Evolutionary conservation across 176 grass and related monocot genomes (phyloP).

Genomic region (Zizania latifolia): DNA sequence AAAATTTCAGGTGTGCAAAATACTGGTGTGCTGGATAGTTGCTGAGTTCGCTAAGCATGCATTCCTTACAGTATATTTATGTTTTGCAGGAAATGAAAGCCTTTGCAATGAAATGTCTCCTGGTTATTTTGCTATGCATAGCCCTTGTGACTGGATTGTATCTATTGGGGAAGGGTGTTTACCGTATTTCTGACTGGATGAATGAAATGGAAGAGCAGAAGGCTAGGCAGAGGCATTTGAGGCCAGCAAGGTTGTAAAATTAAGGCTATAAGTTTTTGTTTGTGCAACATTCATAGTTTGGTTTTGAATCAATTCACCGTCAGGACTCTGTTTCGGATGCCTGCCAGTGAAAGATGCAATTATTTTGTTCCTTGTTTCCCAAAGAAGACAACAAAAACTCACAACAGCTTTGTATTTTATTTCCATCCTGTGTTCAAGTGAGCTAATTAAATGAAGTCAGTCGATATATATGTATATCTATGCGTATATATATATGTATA

Average conservation of each 20-base stretch:
- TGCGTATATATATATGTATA: no score
- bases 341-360: neutral
- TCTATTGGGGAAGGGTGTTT: slow-evolving; percentile 47
- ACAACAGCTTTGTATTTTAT: neutral
- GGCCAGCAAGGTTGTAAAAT: slow-evolving; percentile 30
- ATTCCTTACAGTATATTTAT: slow-evolving; percentile 1
- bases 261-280: neutral
- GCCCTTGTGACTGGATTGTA: slow-evolving; percentile 17
- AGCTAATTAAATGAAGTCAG: slow-evolving; percentile 4
- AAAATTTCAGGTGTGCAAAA: slow-evolving; percentile 59
- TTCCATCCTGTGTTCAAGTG: neutral
- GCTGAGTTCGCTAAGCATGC: neutral
- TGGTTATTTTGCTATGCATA: slow-evolving; percentile 40
- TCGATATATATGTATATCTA: no score
- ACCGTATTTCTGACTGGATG: slow-evolving; percentile 89
- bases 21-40: neutral
- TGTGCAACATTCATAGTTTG: neutral
- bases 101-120: slow-evolving; percentile 18
- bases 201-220: slow-evolving; percentile 68
- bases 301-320: neutral
- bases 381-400: neutral
- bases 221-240: slow-evolving; percentile 33
- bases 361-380: neutral
- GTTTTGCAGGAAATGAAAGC: slow-evolving; percentile 53
- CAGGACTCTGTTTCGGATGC: neutral